A percentile compares a stretch with the other conserved stretches of the same genome.
These are phyloP conservation scores for Phytophthora foliorum DNA, from an alignment of 352 stramenopile species.

Conservation along the genomic window DNA sequence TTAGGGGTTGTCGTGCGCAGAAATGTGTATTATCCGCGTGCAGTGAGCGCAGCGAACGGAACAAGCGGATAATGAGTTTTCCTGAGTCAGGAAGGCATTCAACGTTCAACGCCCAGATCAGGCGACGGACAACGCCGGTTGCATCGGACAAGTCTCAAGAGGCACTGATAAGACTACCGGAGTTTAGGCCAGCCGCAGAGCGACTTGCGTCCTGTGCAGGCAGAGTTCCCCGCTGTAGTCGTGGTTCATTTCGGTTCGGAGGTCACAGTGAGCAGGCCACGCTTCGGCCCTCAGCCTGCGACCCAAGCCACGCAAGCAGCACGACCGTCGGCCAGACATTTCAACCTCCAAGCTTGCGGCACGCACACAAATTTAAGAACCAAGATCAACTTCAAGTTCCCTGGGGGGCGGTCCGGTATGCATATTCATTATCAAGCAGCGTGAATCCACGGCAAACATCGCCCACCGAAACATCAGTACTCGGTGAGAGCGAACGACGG, in stretches of 20 bases:
- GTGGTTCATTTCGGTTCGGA: no score
- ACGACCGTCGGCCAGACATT: background rate
- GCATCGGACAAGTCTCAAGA: no score
- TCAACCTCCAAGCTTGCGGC: no score
- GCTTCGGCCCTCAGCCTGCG: no score
- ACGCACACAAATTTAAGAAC: no score
- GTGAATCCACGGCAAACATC: background rate
- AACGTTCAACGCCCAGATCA: no score
- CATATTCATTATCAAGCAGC: background rate
- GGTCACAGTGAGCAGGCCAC: background rate
- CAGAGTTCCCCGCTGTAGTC: no score
- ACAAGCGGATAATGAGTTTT: background rate
- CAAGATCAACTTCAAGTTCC: no score
- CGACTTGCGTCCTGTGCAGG: no score
- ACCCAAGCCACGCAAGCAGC: background rate
- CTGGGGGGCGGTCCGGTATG: no score
- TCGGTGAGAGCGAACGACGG: background rate
- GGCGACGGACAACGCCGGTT: no score
- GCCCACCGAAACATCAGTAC: background rate
- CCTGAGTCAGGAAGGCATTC: background rate
- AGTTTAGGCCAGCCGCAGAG: background rate
- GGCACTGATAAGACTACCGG: background rate
- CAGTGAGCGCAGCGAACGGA: background rate
- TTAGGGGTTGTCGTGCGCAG: no score
- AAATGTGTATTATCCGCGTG: background rate